Evolutionary conservation across 257 asterid species (phyloP).

Genomic region (Linaria vulgaris): DNA sequence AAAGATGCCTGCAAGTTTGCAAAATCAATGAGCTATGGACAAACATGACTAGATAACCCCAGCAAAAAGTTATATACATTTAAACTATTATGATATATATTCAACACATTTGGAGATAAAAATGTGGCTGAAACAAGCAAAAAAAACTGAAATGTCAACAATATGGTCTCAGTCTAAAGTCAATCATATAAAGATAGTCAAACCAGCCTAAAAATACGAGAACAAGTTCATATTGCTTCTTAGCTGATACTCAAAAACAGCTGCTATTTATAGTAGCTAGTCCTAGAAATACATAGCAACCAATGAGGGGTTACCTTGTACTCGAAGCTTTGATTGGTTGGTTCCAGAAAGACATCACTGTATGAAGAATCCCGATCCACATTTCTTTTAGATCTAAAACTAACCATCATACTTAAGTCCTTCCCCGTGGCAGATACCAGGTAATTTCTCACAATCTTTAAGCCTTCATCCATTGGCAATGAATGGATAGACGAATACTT

Average conservation of each 20-base stretch:
- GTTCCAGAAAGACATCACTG: constrained; percentile 49
- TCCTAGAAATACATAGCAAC: constrained; percentile 6
- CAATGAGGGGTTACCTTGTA: constrained; percentile 59
- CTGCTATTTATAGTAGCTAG: constrained; percentile 8
- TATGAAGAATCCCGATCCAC: constrained; percentile 45
- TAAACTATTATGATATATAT: neutral
- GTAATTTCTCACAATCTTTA: constrained; percentile 71
- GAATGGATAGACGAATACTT: constrained; percentile 67
- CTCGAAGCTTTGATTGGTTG: constrained; percentile 72
- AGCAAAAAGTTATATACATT: neutral
- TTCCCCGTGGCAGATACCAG: constrained; percentile 93
- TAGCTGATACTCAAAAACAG: neutral
- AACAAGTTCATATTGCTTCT: constrained; percentile 5
- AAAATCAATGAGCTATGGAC: constrained; percentile 20
- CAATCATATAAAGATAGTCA: neutral
- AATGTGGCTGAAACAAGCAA: too few species aligned
- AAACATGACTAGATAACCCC: constrained; percentile 13
- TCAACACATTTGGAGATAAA: constrained; percentile 1
- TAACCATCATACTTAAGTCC: constrained; percentile 92
- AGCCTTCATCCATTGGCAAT: constrained; percentile 53
- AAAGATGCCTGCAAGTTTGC: constrained; percentile 61
- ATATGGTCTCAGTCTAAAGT: too few species aligned
- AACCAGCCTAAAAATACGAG: neutral
- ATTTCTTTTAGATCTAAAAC: constrained; percentile 55
- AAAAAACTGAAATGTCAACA: neutral